Conservation (phyloP, 768 basidiomycete species). For the Kwoniella dejecticola region DNA sequence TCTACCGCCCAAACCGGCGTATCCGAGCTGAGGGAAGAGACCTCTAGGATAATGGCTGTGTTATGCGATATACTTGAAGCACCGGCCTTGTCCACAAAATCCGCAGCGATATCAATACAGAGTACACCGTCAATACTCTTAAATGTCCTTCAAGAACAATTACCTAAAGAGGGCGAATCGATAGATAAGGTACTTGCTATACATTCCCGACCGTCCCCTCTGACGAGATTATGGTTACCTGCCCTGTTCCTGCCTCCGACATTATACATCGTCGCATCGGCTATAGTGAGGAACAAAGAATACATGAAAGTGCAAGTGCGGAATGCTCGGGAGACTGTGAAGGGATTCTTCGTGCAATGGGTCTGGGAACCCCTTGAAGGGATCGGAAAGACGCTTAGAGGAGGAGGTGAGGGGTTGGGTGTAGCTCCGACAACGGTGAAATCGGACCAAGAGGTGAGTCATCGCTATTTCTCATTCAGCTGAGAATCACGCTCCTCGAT, state of each 20-base stretch:
- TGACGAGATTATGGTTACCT: conserved; percentile 78
- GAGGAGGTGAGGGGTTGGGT: conserved; percentile 70
- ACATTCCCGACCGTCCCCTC: conserved; percentile 69
- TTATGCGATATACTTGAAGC: conserved; percentile 45
- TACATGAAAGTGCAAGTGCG: conserved; percentile 62
- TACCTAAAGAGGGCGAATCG: conserved; percentile 46
- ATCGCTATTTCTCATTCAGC: not conserved
- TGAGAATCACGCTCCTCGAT: not conserved
- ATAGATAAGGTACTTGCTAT: conserved; percentile 52
- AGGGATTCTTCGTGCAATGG: conserved; percentile 78
- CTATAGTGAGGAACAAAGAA: conserved; percentile 65
- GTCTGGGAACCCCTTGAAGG: conserved; percentile 81
- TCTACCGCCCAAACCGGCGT: conserved; percentile 4
- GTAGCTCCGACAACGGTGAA: conserved; percentile 77
- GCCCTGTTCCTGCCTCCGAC: conserved; percentile 75
- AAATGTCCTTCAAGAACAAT: conserved; percentile 47
- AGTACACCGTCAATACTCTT: conserved; percentile 34
- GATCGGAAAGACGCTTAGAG: conserved; percentile 77
- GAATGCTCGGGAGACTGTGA: conserved; percentile 69
- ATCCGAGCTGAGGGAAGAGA: conserved; percentile 36
- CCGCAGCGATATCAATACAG: conserved; percentile 20
- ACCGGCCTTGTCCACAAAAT: conserved; percentile 9
- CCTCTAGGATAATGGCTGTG: conserved; percentile 36
- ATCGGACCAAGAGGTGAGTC: conserved; percentile 78
- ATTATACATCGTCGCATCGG: conserved; percentile 61